These are phyloP conservation scores for Mycosarcoma mackinlayi DNA, from an alignment of 1,284 basidiomycete species.

Conservation along the genomic window DNA sequence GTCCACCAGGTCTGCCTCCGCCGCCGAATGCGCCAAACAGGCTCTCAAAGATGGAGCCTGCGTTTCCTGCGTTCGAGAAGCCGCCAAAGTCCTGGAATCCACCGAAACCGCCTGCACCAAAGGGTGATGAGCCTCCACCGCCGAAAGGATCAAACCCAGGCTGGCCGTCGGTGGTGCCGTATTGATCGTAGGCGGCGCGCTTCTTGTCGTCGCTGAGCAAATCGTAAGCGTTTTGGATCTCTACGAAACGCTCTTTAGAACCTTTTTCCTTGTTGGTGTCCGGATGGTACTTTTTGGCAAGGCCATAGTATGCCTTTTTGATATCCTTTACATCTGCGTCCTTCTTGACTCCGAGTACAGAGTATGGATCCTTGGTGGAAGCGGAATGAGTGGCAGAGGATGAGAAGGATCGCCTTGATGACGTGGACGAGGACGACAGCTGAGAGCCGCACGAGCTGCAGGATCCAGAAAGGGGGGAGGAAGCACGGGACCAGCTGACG, in stretches of 20 bases:
- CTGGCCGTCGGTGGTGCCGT: constrained; percentile 91
- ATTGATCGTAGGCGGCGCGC: constrained; percentile 90
- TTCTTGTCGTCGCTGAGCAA: constrained; percentile 90
- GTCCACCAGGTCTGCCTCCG: constrained; percentile 38
- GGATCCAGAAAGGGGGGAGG: constrained; percentile 1
- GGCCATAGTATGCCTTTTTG: constrained; percentile 97
- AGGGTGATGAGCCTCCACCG: constrained; percentile 71
- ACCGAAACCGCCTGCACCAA: constrained; percentile 77
- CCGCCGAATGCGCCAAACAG: constrained; percentile 77
- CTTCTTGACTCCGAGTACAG: constrained; percentile 85
- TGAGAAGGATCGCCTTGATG: constrained; percentile 23
- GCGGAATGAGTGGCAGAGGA: constrained; percentile 17
- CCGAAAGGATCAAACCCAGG: constrained; percentile 84
- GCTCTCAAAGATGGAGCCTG: constrained; percentile 79
- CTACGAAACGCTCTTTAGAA: constrained; percentile 92
- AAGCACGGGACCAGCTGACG: constrained; percentile 24
- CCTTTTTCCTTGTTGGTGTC: constrained; percentile 94
- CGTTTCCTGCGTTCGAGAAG: constrained; percentile 71
- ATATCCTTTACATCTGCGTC: constrained; percentile 88
- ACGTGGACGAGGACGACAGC: constrained; percentile 2
- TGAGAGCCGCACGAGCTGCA: constrained; percentile 31
- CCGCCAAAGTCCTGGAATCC: constrained; percentile 70
- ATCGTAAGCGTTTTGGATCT: constrained; percentile 97
- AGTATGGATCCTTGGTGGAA: constrained; percentile 85
- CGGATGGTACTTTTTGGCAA: constrained; percentile 97